These are phyloP conservation scores for Larix kaempferi DNA, from an alignment of 75 land plant genomes.

Conservation along the genomic window DNA sequence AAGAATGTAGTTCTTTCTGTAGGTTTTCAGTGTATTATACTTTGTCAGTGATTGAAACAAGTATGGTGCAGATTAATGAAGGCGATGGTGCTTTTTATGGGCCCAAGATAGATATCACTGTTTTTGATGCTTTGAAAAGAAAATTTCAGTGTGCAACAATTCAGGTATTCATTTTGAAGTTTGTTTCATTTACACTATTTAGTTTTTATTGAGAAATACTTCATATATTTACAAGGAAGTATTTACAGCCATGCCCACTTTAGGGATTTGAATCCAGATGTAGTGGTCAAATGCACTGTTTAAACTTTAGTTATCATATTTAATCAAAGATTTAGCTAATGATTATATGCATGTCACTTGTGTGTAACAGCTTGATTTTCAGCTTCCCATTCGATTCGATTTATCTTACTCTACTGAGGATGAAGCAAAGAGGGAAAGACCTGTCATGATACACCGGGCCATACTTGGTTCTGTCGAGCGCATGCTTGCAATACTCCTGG, in stretches of 20 bases:
- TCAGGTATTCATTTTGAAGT: slow-evolving; percentile 43
- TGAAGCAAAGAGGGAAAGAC: slow-evolving; percentile 83
- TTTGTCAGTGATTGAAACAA: neutral
- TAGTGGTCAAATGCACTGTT: neutral
- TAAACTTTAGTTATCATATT: slow-evolving; percentile 6
- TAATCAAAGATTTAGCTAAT: slow-evolving; percentile 1
- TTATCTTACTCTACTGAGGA: slow-evolving; percentile 87
- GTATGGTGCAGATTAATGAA: slow-evolving; percentile 68
- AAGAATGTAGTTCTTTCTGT: neutral
- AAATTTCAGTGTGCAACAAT: slow-evolving; percentile 99
- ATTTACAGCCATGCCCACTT: neutral
- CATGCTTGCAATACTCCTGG: slow-evolving; percentile 96
- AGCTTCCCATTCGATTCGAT: slow-evolving; percentile 86
- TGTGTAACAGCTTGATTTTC: slow-evolving; percentile 86
- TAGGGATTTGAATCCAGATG: neutral
- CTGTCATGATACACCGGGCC: slow-evolving; percentile 98
- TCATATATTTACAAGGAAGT: too few relatives aligned
- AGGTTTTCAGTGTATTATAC: neutral
- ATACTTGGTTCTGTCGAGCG: slow-evolving; percentile 97
- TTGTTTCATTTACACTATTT: neutral
- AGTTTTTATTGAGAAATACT: too few relatives aligned
- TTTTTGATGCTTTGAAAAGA: slow-evolving; percentile 97
- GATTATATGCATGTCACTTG: neutral
- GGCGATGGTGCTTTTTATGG: slow-evolving; percentile 99
- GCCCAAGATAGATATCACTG: slow-evolving; percentile 96